Evolutionary conservation across 2,329 filamentous ascomycete genomes (phyloP).

Genomic region (Ceratocystis papillata): DNA sequence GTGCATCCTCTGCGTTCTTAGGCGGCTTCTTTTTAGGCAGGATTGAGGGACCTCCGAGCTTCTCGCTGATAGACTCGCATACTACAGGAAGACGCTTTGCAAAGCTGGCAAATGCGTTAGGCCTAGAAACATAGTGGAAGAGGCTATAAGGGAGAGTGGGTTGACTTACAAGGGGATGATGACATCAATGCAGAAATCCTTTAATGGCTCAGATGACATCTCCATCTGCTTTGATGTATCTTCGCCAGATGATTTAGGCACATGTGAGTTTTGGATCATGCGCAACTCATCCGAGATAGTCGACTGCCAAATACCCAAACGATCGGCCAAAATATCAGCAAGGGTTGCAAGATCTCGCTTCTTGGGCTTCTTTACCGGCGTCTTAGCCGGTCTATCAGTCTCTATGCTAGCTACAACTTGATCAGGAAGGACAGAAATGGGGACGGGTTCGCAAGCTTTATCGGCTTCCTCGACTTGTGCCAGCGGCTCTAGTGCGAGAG

Average conservation of each 20-base stretch:
- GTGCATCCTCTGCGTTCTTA: constrained; percentile 30
- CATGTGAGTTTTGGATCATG: constrained; percentile 41
- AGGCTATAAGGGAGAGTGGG: no score
- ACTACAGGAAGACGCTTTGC: constrained; percentile 62
- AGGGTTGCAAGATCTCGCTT: constrained; percentile 55
- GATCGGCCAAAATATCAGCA: constrained; percentile 64
- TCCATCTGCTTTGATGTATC: constrained; percentile 33
- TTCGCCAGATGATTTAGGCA: constrained; percentile 29
- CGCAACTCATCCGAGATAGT: constrained; percentile 51
- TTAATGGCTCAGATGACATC: constrained; percentile 50
- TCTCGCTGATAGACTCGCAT: constrained; percentile 60
- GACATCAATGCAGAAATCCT: constrained; percentile 69
- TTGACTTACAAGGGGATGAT: constrained; percentile 61
- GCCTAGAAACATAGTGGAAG: neutral
- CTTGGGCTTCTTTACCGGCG: constrained; percentile 44
- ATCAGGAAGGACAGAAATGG: constrained; percentile 12
- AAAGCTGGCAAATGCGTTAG: constrained; percentile 47
- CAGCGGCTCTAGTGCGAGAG: constrained; percentile 56
- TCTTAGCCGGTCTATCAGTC: constrained; percentile 31
- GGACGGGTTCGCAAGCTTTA: constrained; percentile 29
- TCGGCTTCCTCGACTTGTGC: constrained; percentile 34
- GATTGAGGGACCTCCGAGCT: constrained; percentile 61
- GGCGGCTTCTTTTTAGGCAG: constrained; percentile 28
- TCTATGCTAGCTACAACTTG: constrained; percentile 26
- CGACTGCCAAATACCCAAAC: constrained; percentile 75